Evolutionary conservation across 2,329 filamentous ascomycete species (phyloP), one percentile per base, ranked within the genome.

Genomic region (Neonectria punicea): DNA sequence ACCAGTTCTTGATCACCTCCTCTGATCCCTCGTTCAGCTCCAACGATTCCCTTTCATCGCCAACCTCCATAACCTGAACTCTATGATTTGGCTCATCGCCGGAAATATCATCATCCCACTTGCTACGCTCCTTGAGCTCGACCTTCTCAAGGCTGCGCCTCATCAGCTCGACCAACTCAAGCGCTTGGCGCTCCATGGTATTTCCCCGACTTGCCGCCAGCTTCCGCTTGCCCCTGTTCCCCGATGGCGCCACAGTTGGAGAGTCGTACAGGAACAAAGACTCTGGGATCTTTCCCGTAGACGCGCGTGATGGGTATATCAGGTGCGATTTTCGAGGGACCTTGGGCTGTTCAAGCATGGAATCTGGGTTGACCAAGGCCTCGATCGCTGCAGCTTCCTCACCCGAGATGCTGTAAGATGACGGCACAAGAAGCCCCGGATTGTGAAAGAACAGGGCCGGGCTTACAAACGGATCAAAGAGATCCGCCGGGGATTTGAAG

Each of bases 401-500:
- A 5, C 72, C 74, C 2, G 79, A 78, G 47, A 75, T 70, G 62
- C 75, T 69, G 67, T 88, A 87, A 2, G 80, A 79, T 1, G 76
- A 76, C 0, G 86, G 85, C 0, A 84, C 77, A 1, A 78, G 68
- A 5, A 87, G 63, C 0, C 84, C 85, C 0, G 87, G 76, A 0
- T 81, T 85, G 55, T 86, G 85, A 70, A 90, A 90, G 71, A 90
- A 85, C 1, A 90, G 79, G 56, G 81, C 80, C 0, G 89, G 82
- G 63, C 86, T 89, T 5, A 83, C 86, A 73, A 90, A 90, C 0
- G 85, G 76, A 68, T 91, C 89, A 66, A 90, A 89, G 32, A 89
- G 74, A 63, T 85, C 76, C 1, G 73, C 73, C 0, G 88, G 86
- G 0, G 67, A 70, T 10, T 69, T 67, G 71, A 90, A 90, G n/a